Evolutionary conservation across 768 basidiomycete species (phyloP), one percentile per base, ranked within the genome.

Genomic region (Naganishia vaughanmartiniae): DNA sequence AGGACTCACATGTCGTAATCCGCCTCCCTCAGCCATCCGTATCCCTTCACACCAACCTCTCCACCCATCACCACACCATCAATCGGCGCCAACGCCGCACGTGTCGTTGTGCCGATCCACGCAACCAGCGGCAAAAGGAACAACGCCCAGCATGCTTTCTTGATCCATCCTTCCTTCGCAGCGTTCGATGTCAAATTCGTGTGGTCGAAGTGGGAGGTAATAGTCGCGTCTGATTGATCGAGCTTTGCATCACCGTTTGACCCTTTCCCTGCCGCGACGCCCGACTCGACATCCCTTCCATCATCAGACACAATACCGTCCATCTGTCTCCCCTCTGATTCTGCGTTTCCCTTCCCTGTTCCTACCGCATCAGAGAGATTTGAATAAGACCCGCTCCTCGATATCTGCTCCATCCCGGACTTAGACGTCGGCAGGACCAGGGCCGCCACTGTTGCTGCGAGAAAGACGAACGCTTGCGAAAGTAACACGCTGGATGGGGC

Each of bases 51-150:
- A 31, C 48, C 65, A 34, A 70, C 72, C 65, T 68, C 69, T 19
- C 65, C 46, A 57, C 74, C 75, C 58, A 74, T 39, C 30, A 68
- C 36, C 39, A 70, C 73, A 21, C 68, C 15, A 26, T 71, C 72
- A 66, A 57, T 66, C 33, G 51, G 55, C 17, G 48, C 19, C n/a
- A 26, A 24, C 48, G 48, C n/a, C 55, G 66, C 21, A 72, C 42
- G 15, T 30, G 53, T 31, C 48, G 48, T 26, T 24, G 48, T 4
- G 31, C 67, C 60, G 12, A 45, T n/a, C 60, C 60, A 63, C n/a
- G 42, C 60, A 6, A 46, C 26, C 42, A 63, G n/a, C 9, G 60
- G 60, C 7, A 63, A 7, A 12, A 63, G 19, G 24, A 63, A 9
- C n/a, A 63, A 33, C 4, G 15, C 14, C 54, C 15, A 30, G 15